phyloP scores from a whole-genome alignment of 208 protist genomes.

The Wallacemonas sp. region DNA sequence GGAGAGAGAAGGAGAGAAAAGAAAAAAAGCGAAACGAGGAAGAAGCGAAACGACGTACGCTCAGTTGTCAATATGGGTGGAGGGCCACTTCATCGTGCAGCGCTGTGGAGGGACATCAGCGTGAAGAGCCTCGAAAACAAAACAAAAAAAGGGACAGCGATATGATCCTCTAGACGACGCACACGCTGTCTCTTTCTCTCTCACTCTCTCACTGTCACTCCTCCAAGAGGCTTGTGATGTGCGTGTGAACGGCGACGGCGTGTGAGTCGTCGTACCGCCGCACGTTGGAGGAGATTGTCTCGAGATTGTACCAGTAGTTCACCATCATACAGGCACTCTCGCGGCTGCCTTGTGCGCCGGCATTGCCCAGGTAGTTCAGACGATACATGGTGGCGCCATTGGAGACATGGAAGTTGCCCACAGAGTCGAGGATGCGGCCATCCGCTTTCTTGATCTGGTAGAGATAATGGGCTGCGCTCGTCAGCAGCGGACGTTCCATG shows the following conservation, averaged over 20 bases:
- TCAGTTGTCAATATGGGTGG: no score
- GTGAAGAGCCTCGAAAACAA: no score
- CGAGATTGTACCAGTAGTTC: conserved; percentile 85
- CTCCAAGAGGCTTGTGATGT: conserved; percentile 35
- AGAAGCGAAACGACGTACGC: not conserved
- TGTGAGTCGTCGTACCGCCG: conserved; percentile 53
- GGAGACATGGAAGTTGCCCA: conserved; percentile 87
- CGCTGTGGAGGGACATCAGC: no score
- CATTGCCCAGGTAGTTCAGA: conserved; percentile 78
- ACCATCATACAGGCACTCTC: conserved; percentile 86
- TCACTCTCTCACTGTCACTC: conserved; percentile 13
- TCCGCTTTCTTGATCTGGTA: conserved; percentile 46
- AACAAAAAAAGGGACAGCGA: not conserved
- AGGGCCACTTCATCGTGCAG: no score
- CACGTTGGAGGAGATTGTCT: conserved; percentile 40
- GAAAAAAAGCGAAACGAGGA: not conserved
- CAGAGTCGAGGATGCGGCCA: conserved; percentile 64
- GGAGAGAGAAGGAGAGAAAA: conserved; percentile 2
- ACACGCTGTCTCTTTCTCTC: conserved; percentile 4
- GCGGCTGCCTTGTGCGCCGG: conserved; percentile 50
- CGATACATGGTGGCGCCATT: conserved; percentile 81
- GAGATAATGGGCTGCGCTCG: conserved; percentile 72
- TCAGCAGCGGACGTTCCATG: conserved; percentile 57
- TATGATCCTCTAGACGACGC: not conserved
- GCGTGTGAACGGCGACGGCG: conserved; percentile 40